A percentile compares a stretch with the other conserved stretches of the same genome.
Conservation (phyloP, 2,329 filamentous ascomycete genomes). For the Talaromyces sp. region DNA sequence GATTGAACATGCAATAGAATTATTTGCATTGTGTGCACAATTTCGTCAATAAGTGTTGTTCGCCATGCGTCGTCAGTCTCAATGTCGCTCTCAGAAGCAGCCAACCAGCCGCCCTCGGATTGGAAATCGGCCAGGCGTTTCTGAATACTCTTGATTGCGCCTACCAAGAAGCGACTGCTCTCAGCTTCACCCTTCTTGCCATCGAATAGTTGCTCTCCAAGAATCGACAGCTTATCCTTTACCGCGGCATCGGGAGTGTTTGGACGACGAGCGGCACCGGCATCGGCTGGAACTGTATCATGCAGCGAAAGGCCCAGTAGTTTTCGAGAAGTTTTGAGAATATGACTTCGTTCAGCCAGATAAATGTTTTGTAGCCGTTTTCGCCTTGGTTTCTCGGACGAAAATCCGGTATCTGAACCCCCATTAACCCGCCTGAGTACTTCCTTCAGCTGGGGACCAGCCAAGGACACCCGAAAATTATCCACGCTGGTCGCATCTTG, state of each 20-base stretch:
- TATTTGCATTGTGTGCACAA: conserved; percentile 67
- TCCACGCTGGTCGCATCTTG: conserved; percentile 66
- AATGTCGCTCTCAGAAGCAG: conserved; percentile 46
- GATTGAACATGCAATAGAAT: conserved; percentile 66
- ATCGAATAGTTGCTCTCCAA: conserved; percentile 28
- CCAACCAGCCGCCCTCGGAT: conserved; percentile 40
- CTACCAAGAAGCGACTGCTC: conserved; percentile 23
- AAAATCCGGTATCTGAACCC: conserved; percentile 46
- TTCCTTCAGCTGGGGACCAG: conserved; percentile 29
- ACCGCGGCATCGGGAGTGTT: conserved; percentile 13
- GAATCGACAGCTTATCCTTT: conserved; percentile 15
- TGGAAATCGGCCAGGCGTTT: conserved; percentile 30
- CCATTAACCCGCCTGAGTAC: conserved; percentile 28
- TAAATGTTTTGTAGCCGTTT: conserved; percentile 67
- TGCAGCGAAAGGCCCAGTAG: conserved; percentile 30
- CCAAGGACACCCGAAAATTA: conserved; percentile 56
- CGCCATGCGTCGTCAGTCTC: conserved; percentile 59
- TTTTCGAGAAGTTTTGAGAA: conserved; percentile 59
- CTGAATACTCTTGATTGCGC: conserved; percentile 31
- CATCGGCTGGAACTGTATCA: conserved; percentile 16
- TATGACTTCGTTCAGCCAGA: conserved; percentile 64
- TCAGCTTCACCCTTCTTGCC: conserved; percentile 21
- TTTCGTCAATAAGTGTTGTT: conserved; percentile 61
- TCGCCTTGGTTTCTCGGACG: conserved; percentile 57
- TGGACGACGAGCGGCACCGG: conserved; percentile 4